These are phyloP conservation scores for Trichoderma polysporum DNA, from an alignment of 2,329 filamentous ascomycete genomes.

Conservation along the genomic window DNA sequence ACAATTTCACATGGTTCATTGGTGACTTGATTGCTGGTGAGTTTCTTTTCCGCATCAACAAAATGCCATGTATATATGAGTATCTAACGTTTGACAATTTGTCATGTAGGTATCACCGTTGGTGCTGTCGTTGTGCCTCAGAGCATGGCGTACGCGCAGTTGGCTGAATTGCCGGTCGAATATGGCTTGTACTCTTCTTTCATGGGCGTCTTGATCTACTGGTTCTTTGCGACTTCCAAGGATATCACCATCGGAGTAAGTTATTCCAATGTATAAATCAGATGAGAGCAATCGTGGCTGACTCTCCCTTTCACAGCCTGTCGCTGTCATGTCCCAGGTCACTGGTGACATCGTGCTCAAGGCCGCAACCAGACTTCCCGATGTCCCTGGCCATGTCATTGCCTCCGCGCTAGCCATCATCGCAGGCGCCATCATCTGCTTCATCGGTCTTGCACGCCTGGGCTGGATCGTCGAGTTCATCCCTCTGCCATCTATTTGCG, in stretches of 20 bases:
- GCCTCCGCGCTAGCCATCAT: slow-evolving; percentile 51
- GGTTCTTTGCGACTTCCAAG: slow-evolving; percentile 97
- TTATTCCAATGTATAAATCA: slow-evolving; percentile 23
- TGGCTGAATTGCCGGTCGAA: slow-evolving; percentile 49
- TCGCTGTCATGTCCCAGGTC: slow-evolving; percentile 54
- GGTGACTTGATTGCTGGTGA: slow-evolving; percentile 48
- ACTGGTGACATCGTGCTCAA: slow-evolving; percentile 49
- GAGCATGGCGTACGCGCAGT: slow-evolving; percentile 53
- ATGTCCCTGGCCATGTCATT: slow-evolving; percentile 43
- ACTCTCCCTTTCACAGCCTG: slow-evolving; percentile 42
- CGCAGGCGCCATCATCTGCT: slow-evolving; percentile 48
- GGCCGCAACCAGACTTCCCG: slow-evolving; percentile 39
- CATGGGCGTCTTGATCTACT: slow-evolving; percentile 92
- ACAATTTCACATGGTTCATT: slow-evolving; percentile 48
- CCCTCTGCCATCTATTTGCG: slow-evolving; percentile 51
- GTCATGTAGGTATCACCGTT: slow-evolving; percentile 42
- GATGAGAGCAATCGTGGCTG: background rate
- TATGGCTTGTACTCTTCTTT: slow-evolving; percentile 72
- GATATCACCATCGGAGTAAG: slow-evolving; percentile 80
- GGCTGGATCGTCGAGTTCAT: slow-evolving; percentile 58
- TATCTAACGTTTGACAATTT: slow-evolving; percentile 21
- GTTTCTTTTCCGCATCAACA: background rate
- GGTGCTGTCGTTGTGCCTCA: slow-evolving; percentile 56
- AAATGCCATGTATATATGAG: background rate
- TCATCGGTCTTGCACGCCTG: slow-evolving; percentile 49